Evolutionary conservation across 768 basidiomycete species (phyloP).

Genomic region (Hemileccinum rubropunctum): DNA sequence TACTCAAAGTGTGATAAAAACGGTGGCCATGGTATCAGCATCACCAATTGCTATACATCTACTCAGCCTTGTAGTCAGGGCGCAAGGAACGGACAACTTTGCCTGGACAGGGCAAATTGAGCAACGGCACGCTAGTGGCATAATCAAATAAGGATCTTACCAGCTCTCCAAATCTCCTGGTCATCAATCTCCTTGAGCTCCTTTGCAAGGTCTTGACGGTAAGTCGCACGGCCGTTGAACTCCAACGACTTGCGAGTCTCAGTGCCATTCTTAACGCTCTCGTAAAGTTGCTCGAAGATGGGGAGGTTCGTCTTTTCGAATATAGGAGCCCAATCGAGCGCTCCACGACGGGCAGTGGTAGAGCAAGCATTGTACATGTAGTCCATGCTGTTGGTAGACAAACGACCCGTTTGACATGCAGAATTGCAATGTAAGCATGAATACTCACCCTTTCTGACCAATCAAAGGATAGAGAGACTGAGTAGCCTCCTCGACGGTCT

Average conservation of each 20-base stretch:
- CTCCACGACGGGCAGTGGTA: slow-evolving; percentile 97
- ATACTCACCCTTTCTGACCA: slow-evolving; percentile 81
- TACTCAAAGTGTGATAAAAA: slow-evolving; percentile 9
- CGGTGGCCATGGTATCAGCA: slow-evolving; percentile 9
- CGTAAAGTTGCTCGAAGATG: slow-evolving; percentile 92
- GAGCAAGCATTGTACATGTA: slow-evolving; percentile 99
- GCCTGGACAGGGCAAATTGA: slow-evolving; percentile 39
- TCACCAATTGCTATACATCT: slow-evolving; percentile 4
- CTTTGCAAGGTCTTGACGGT: slow-evolving; percentile 88
- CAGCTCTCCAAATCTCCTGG: slow-evolving; percentile 99
- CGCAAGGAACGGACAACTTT: slow-evolving; percentile 89
- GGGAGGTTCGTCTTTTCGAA: slow-evolving; percentile 94
- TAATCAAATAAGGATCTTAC: slow-evolving; percentile 35
- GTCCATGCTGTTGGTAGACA: slow-evolving; percentile 68
- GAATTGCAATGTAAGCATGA: not conserved
- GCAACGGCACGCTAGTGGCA: not conserved
- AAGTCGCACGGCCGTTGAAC: slow-evolving; percentile 90
- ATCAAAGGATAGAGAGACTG: slow-evolving; percentile 97
- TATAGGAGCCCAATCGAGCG: slow-evolving; percentile 98
- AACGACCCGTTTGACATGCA: not conserved
- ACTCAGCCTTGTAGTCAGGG: slow-evolving; percentile 78
- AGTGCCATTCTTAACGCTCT: slow-evolving; percentile 91
- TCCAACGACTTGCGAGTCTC: slow-evolving; percentile 97
- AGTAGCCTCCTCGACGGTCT: slow-evolving; percentile 99
- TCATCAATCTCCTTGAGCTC: slow-evolving; percentile 94